These are phyloP conservation scores for Amorphotheca resinae DNA, from an alignment of 495 filamentous ascomycete species.

Conservation along the genomic window DNA sequence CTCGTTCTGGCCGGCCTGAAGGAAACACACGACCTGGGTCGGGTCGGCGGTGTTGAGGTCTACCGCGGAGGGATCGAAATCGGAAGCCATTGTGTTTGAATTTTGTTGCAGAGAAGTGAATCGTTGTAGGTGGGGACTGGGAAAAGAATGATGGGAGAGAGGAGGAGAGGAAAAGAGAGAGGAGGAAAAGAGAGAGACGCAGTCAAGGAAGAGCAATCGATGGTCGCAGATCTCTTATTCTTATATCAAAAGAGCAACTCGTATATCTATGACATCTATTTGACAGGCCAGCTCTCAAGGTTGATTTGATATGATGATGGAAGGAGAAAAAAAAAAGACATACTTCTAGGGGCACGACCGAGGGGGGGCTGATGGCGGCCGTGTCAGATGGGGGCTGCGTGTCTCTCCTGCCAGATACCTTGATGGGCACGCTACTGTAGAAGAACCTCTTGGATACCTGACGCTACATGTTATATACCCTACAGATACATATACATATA, in stretches of 20 bases:
- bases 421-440: background rate
- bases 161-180: background rate
- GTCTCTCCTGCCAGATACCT: background rate
- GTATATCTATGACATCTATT: no score
- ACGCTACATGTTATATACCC: background rate
- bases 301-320: background rate
- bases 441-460: background rate
- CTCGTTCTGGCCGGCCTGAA: slow-evolving; percentile 31
- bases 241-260: no score
- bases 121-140: background rate
- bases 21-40: slow-evolving; percentile 9
- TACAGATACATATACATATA: background rate
- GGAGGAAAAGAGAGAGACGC: no score
- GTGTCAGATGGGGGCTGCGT: background rate
- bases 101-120: background rate
- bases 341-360: background rate
- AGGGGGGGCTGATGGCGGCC: background rate
- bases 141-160: background rate
- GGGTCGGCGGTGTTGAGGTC: slow-evolving; percentile 13
- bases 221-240: no score
- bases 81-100: background rate
- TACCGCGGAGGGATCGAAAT: slow-evolving; percentile 8
- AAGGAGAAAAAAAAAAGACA: background rate
- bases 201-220: no score
- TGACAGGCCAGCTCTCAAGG: background rate